These are phyloP conservation scores for Alternaria angustiovoidea DNA, from an alignment of 2,329 filamentous ascomycete species.

Conservation along the genomic window DNA sequence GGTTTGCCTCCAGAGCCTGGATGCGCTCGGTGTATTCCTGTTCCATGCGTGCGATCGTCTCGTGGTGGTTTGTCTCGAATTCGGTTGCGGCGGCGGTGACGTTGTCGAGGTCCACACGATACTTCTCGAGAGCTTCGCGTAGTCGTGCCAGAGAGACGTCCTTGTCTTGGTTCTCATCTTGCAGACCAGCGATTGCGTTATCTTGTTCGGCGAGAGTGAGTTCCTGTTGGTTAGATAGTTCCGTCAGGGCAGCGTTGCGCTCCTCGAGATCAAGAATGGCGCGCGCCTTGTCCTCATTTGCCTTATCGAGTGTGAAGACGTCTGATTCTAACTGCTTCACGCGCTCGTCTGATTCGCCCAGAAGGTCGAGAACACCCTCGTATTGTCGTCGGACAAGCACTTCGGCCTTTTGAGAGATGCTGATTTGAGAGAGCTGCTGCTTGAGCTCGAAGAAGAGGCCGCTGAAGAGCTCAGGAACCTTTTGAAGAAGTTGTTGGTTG, in stretches of 20 bases:
- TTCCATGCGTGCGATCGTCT: constrained; percentile 50
- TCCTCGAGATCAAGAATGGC: constrained; percentile 51
- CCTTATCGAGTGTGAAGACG: constrained; percentile 47
- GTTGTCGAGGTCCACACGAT: constrained; percentile 50
- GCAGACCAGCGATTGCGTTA: constrained; percentile 37
- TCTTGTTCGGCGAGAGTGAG: constrained; percentile 43
- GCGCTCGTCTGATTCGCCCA: constrained; percentile 45
- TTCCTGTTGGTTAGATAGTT: constrained; percentile 46
- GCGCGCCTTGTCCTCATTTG: constrained; percentile 49
- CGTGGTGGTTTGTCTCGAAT: constrained; percentile 52
- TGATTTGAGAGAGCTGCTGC: constrained; percentile 39
- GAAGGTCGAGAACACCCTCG: constrained; percentile 38
- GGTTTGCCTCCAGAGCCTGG: constrained; percentile 47
- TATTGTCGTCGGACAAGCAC: constrained; percentile 49
- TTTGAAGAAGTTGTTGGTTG: constrained; percentile 51
- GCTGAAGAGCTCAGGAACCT: constrained; percentile 48
- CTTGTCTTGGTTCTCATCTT: constrained; percentile 44
- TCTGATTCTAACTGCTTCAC: constrained; percentile 48
- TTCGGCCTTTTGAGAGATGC: constrained; percentile 48
- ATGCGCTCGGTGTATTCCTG: constrained; percentile 49
- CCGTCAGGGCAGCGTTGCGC: constrained; percentile 33
- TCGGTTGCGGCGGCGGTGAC: constrained; percentile 49
- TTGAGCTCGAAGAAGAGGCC: constrained; percentile 47
- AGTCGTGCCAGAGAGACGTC: constrained; percentile 49
- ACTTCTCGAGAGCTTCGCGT: constrained; percentile 50